Conservation (phyloP, 1,284 basidiomycete species). For the Sanguinoderma infundibulare region DNA sequence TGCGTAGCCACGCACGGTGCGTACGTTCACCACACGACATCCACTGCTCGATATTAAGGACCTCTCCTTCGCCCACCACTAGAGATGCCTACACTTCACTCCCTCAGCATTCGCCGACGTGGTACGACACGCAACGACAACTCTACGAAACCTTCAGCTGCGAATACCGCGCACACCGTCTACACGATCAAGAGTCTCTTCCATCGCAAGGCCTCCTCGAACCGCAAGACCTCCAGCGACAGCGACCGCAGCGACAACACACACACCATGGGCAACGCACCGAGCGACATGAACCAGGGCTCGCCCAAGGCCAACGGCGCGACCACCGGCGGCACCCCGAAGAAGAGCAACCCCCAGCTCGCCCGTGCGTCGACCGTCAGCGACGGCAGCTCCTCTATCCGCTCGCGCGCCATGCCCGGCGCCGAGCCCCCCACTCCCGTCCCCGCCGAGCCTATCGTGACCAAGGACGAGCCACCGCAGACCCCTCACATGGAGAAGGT, state of each 20-base stretch:
- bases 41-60: slow-evolving; percentile 14
- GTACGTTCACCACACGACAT: slow-evolving; percentile 17
- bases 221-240: slow-evolving; percentile 2
- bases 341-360: slow-evolving; percentile 11
- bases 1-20: slow-evolving; percentile 16
- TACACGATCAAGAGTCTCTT: slow-evolving; percentile 22
- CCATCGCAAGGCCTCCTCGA: slow-evolving; percentile 10
- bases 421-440: slow-evolving; percentile 22
- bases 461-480: slow-evolving; percentile 6
- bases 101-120: slow-evolving; percentile 24
- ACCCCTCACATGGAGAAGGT: slow-evolving; percentile 7
- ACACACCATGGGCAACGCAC: slow-evolving; percentile 28
- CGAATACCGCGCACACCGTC: neutral
- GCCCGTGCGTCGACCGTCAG: slow-evolving; percentile 6
- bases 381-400: slow-evolving; percentile 17
- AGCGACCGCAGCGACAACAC: slow-evolving; percentile 4
- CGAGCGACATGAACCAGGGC: slow-evolving; percentile 23
- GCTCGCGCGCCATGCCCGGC: slow-evolving; percentile 22
- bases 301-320: slow-evolving; percentile 2
- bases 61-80: neutral
- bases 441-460: slow-evolving; percentile 5
- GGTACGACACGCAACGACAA: slow-evolving; percentile 10
- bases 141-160: slow-evolving; percentile 5
- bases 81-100: slow-evolving; percentile 23
- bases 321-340: slow-evolving; percentile 6